These are phyloP conservation scores for Dioszegia crocea DNA, from an alignment of 768 basidiomycete genomes.

Conservation along the genomic window DNA sequence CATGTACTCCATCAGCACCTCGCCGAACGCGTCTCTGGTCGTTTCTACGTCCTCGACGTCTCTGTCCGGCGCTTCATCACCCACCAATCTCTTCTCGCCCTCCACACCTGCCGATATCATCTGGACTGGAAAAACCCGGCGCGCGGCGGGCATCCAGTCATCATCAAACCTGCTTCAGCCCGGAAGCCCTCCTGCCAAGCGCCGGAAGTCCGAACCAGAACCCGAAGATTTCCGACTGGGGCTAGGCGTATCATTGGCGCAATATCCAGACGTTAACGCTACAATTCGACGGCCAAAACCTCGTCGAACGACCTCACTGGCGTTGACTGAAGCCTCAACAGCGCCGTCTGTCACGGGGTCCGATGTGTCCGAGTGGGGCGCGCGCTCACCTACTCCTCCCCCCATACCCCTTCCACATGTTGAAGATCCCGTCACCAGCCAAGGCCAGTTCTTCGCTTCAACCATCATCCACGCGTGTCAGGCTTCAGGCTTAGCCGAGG, in stretches of 20 bases:
- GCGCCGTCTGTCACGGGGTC: neutral
- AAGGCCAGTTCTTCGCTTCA: slow-evolving; percentile 15
- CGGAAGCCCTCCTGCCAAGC: slow-evolving; percentile 15
- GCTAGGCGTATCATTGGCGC: slow-evolving; percentile 11
- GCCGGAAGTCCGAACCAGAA: slow-evolving; percentile 34
- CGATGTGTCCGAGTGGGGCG: slow-evolving; percentile 1
- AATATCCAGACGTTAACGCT: neutral
- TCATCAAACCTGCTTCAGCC: too few species aligned
- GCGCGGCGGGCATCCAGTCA: neutral
- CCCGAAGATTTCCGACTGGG: slow-evolving; percentile 24
- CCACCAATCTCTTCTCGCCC: slow-evolving; percentile 26
- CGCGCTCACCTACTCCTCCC: slow-evolving; percentile 33
- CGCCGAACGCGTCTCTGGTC: slow-evolving; percentile 10
- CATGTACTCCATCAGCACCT: slow-evolving; percentile 18
- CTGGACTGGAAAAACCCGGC: neutral
- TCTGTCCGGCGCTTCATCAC: slow-evolving; percentile 30
- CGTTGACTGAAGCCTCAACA: neutral
- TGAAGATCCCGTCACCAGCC: neutral
- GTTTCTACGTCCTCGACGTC: slow-evolving; percentile 20
- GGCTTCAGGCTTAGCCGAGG: slow-evolving; percentile 1
- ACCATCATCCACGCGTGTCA: slow-evolving; percentile 13
- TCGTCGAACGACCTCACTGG: slow-evolving; percentile 4
- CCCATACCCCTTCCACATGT: slow-evolving; percentile 15
- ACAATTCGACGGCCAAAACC: slow-evolving; percentile 8
- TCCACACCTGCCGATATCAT: slow-evolving; percentile 11